phyloP scores from a whole-genome alignment of 139 green algal species.

The Closterium sp. region DNA sequence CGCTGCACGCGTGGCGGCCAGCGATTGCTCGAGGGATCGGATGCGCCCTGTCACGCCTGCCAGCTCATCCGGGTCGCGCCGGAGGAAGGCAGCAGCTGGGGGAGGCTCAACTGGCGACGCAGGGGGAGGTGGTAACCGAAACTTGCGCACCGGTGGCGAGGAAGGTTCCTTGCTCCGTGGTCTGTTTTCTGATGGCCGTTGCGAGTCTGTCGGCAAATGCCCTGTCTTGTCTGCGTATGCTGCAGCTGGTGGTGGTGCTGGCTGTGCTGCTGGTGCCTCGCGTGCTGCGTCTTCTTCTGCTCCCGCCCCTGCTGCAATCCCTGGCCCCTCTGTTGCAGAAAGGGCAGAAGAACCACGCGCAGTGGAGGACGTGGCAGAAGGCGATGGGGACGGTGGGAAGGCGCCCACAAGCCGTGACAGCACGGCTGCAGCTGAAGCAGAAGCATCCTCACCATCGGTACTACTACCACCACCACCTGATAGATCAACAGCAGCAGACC shows the following conservation, averaged over 20 bases:
- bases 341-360: too few species aligned
- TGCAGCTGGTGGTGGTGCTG: not conserved
- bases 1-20: constrained; percentile 15
- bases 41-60: constrained; percentile 9
- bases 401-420: not conserved
- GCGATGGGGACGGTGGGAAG: not conserved
- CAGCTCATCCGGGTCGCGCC: not conserved
- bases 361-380: too few species aligned
- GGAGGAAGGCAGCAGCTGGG: not conserved
- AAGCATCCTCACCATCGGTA: not conserved
- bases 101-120: not conserved
- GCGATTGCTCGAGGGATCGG: constrained; percentile 5
- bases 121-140: not conserved
- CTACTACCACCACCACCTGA: not conserved
- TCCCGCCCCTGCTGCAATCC: too few species aligned
- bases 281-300: too few species aligned
- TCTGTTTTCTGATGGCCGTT: not conserved
- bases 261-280: not conserved
- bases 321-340: too few species aligned
- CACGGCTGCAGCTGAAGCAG: not conserved
- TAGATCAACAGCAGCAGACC: not conserved
- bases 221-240: not conserved
- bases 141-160: not conserved
- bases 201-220: not conserved
- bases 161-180: not conserved